Percentiles rank a stretch among this genome's conserved stretches.
phyloP scores from a whole-genome alignment of 108 stramenopile species.

The Nannochloropsis oceanica region DNA sequence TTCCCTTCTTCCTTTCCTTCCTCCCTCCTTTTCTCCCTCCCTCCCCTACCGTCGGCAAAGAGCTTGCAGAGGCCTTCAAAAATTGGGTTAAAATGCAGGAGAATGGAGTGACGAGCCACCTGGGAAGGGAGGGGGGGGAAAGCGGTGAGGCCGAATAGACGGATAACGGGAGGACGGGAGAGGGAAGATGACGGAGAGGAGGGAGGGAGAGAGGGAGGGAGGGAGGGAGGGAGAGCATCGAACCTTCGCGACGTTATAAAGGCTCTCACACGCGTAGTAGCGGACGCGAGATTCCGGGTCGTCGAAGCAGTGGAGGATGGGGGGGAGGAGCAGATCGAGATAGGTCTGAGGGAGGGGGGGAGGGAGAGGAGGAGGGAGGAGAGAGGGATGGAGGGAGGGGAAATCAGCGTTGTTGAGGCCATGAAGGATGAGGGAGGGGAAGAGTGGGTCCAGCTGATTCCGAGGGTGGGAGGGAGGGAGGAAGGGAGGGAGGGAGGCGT shows the following conservation, averaged over 20 bases:
- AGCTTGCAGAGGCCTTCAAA: constrained; percentile 92
- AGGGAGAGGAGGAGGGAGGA: neutral
- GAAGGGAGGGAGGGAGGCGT: neutral
- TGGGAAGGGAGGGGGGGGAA: neutral
- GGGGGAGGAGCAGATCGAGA: constrained; percentile 69
- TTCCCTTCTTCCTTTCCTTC: no score
- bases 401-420: neutral
- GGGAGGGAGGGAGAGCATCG: neutral
- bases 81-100: constrained; percentile 80
- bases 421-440: no score
- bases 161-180: neutral
- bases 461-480: neutral
- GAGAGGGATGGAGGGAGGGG: neutral
- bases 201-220: neutral
- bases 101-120: constrained; percentile 60
- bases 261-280: constrained; percentile 91
- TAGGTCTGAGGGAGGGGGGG: neutral
- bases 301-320: constrained; percentile 92
- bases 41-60: constrained; percentile 88
- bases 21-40: no score
- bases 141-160: neutral
- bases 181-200: neutral
- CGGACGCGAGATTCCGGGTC: constrained; percentile 88
- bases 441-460: neutral
- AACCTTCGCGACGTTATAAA: constrained; percentile 96